Conservation (phyloP, 2,329 filamentous ascomycete genomes). For the Thyridium curvatum region DNA sequence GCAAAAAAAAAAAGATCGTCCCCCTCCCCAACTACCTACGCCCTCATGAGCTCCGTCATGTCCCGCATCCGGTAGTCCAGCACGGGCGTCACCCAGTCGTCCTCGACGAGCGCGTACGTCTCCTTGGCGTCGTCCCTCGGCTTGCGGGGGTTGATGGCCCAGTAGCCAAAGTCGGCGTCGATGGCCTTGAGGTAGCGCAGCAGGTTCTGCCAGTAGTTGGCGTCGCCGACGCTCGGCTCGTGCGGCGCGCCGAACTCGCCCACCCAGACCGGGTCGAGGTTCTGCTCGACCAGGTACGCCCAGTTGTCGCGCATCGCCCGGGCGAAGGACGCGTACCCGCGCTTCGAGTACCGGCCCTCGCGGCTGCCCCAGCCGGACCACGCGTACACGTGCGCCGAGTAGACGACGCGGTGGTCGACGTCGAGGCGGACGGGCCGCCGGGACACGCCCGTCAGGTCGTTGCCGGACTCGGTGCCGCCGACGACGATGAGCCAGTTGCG, state of each 20-base stretch:
- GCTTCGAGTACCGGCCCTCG: slow-evolving; percentile 53
- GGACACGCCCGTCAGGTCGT: slow-evolving; percentile 53
- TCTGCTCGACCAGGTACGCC: slow-evolving; percentile 54
- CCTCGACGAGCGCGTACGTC: slow-evolving; percentile 54
- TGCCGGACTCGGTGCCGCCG: slow-evolving; percentile 61
- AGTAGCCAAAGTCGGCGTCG: slow-evolving; percentile 64
- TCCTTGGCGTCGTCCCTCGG: slow-evolving; percentile 50
- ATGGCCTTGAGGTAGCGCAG: slow-evolving; percentile 49
- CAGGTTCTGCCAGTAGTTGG: slow-evolving; percentile 61
- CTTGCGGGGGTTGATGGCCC: slow-evolving; percentile 64
- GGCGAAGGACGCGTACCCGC: slow-evolving; percentile 56
- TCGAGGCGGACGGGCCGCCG: slow-evolving; percentile 52
- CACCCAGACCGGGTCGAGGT: slow-evolving; percentile 59
- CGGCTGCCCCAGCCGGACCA: slow-evolving; percentile 65
- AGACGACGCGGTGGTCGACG: slow-evolving; percentile 51
- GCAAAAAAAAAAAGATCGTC: too few species aligned
- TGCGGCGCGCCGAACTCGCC: slow-evolving; percentile 59
- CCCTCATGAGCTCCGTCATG: slow-evolving; percentile 47
- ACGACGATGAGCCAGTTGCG: slow-evolving; percentile 61
- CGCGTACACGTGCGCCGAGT: slow-evolving; percentile 62
- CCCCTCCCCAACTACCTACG: slow-evolving; percentile 5
- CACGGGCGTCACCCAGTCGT: slow-evolving; percentile 59
- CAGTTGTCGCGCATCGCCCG: slow-evolving; percentile 58
- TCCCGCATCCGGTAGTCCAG: slow-evolving; percentile 58
- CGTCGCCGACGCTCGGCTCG: slow-evolving; percentile 46